Percentiles rank a stretch among this genome's conserved stretches.
Evolutionary conservation across 129 eudicot genomes (phyloP).

Genomic region (Deinandra increscens): DNA sequence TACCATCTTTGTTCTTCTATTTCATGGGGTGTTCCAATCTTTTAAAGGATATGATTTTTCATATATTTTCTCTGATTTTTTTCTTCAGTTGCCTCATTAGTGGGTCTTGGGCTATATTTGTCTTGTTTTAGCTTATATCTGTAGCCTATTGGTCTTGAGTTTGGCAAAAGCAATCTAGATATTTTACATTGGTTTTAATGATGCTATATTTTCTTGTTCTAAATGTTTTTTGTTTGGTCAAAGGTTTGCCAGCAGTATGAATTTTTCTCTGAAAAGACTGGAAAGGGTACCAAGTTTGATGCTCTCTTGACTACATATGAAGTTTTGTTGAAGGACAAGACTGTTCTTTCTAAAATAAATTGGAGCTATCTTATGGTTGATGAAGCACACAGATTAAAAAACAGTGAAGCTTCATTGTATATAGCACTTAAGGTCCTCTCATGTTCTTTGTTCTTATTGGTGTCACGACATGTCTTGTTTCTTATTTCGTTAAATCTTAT

Average conservation of each 20-base stretch:
- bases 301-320: constrained; percentile 91
- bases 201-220: background rate
- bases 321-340: constrained; percentile 87
- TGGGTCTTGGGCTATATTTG: too few relatives aligned
- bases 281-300: constrained; percentile 72
- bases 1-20: too few relatives aligned
- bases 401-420: constrained; percentile 94
- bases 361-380: constrained; percentile 99
- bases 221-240: background rate
- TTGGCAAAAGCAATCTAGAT: too few relatives aligned
- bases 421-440: constrained; percentile 66
- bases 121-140: too few relatives aligned
- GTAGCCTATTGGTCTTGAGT: too few relatives aligned
- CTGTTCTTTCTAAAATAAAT: constrained; percentile 79
- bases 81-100: too few relatives aligned
- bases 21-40: too few relatives aligned
- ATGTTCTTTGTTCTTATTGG: background rate
- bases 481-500: constrained; percentile 3
- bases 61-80: too few relatives aligned
- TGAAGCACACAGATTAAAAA: constrained; percentile 98
- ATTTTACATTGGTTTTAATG: too few relatives aligned
- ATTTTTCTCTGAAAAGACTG: constrained; percentile 72
- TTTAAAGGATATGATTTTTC: too few relatives aligned
- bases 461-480: constrained; percentile 5
- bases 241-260: constrained; percentile 98